phyloP scores from a whole-genome alignment of 768 basidiomycete genomes.

The Russula sp. region DNA sequence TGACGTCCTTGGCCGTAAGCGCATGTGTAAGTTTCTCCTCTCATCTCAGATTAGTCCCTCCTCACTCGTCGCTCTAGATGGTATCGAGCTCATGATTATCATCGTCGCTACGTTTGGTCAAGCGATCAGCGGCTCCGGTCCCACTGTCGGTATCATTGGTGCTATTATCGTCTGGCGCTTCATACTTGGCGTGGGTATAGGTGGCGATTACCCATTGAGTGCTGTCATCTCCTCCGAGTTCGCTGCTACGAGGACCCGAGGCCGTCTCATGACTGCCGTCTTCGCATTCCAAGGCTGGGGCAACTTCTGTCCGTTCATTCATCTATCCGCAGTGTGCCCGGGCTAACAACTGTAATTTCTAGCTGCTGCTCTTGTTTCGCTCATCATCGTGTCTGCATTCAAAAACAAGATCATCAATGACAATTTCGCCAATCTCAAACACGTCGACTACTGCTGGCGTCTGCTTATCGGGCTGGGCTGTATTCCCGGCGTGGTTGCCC shows the following conservation, averaged over 20 bases:
- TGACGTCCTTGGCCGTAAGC: slow-evolving; percentile 38
- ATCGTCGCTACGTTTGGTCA: slow-evolving; percentile 76
- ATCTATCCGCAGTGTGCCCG: neutral
- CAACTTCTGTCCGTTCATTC: slow-evolving; percentile 51
- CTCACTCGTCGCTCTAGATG: slow-evolving; percentile 37
- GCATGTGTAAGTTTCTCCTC: slow-evolving; percentile 53
- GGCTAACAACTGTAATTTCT: neutral
- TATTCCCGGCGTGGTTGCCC: slow-evolving; percentile 71
- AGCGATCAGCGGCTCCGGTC: slow-evolving; percentile 62
- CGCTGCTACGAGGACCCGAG: slow-evolving; percentile 67
- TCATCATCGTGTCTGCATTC: slow-evolving; percentile 62
- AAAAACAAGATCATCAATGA: slow-evolving; percentile 51
- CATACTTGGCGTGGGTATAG: slow-evolving; percentile 77
- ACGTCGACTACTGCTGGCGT: slow-evolving; percentile 80
- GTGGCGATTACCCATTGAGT: slow-evolving; percentile 82
- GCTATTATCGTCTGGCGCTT: slow-evolving; percentile 82
- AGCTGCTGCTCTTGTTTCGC: slow-evolving; percentile 62
- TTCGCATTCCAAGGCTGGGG: slow-evolving; percentile 89
- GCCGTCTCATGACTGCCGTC: slow-evolving; percentile 85
- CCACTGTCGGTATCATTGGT: slow-evolving; percentile 66
- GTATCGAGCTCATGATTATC: slow-evolving; percentile 74
- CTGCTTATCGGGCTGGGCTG: slow-evolving; percentile 84
- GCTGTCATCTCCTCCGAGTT: slow-evolving; percentile 90
- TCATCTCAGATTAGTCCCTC: neutral
- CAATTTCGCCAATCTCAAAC: slow-evolving; percentile 34